Percentiles rank a stretch among this genome's conserved stretches.
Conservation (phyloP, 441 rosid species). For the Isatis lusitanica region DNA sequence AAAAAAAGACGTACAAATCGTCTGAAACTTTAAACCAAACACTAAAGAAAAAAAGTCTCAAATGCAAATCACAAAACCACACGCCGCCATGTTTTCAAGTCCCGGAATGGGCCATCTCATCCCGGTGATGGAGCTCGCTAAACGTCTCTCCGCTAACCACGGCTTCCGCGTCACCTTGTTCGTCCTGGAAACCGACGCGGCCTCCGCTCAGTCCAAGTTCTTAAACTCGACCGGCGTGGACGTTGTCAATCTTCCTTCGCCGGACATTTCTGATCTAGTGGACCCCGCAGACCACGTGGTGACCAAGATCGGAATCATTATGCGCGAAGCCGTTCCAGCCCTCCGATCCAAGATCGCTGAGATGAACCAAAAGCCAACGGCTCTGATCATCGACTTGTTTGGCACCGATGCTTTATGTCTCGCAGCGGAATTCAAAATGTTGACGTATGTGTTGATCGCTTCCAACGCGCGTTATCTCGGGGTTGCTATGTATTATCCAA, state of each 20-base stretch:
- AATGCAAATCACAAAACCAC: slow-evolving; percentile 44
- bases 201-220: slow-evolving; percentile 36
- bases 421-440: slow-evolving; percentile 45
- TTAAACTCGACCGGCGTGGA: slow-evolving; percentile 28
- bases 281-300: slow-evolving; percentile 25
- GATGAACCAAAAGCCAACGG: slow-evolving; percentile 44
- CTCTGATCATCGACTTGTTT: slow-evolving; percentile 50
- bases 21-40: not conserved
- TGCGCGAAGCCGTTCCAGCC: slow-evolving; percentile 40
- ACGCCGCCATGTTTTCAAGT: slow-evolving; percentile 47
- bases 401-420: slow-evolving; percentile 43
- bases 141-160: slow-evolving; percentile 40
- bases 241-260: slow-evolving; percentile 39
- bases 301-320: slow-evolving; percentile 31
- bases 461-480: slow-evolving; percentile 48
- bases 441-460: slow-evolving; percentile 40
- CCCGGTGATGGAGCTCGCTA: slow-evolving; percentile 59
- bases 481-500: slow-evolving; percentile 29
- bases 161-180: slow-evolving; percentile 46
- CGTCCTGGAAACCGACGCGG: slow-evolving; percentile 34
- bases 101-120: slow-evolving; percentile 69
- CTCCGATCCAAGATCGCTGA: slow-evolving; percentile 39
- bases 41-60: not conserved
- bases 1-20: not conserved
- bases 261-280: slow-evolving; percentile 33